These are phyloP conservation scores for Globisporangium nagaii DNA, from an alignment of 352 stramenopile species.

Conservation along the genomic window DNA sequence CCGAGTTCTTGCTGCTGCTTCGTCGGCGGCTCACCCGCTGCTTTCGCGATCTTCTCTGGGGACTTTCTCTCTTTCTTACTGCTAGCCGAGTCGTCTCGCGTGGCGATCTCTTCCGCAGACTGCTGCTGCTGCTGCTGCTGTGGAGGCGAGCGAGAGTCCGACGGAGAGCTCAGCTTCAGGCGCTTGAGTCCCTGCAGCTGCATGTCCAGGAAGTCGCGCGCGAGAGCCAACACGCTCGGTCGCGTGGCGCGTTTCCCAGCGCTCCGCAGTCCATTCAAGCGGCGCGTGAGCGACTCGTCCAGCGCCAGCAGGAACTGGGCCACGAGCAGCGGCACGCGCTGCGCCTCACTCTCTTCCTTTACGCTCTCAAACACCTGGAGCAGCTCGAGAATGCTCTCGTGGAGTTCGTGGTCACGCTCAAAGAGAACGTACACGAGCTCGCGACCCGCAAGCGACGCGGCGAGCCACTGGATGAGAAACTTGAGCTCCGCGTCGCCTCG, in stretches of 20 bases:
- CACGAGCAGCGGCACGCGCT: neutral
- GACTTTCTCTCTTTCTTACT: neutral
- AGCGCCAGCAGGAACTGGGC: constrained; percentile 8
- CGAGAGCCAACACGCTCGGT: constrained; percentile 9
- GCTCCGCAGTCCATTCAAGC: neutral
- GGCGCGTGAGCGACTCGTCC: neutral
- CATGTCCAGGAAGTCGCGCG: constrained; percentile 5
- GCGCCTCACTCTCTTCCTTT: neutral
- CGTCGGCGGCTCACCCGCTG: neutral
- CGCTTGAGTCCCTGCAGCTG: constrained; percentile 8
- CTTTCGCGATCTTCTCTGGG: neutral
- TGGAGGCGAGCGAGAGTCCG: neutral
- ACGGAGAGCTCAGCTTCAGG: neutral
- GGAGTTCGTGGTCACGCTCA: constrained; percentile 32
- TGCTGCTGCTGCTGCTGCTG: neutral
- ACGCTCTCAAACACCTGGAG: constrained; percentile 4
- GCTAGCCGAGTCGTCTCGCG: too few relatives aligned
- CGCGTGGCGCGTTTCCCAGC: constrained; percentile 1
- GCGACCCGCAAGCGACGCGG: constrained; percentile 42
- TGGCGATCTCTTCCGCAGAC: neutral
- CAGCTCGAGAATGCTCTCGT: constrained; percentile 28
- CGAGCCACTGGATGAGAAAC: constrained; percentile 80
- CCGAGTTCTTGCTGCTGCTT: neutral
- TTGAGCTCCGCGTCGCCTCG: constrained; percentile 67
- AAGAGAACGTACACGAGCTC: constrained; percentile 63